Evolutionary conservation across 805 yeast species (phyloP).

Genomic region (Teunomyces gatunensis): DNA sequence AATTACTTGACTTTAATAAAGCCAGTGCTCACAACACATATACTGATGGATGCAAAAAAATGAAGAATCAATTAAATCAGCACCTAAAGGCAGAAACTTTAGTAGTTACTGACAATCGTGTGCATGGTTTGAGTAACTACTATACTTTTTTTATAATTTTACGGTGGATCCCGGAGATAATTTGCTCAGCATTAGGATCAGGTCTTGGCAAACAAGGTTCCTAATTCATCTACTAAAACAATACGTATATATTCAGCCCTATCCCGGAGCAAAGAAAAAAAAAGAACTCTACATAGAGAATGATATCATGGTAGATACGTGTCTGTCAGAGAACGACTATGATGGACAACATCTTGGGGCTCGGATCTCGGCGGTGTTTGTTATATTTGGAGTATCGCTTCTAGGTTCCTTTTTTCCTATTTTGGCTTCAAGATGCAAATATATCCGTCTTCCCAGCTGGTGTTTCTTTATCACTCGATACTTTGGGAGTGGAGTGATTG

Average conservation of each 20-base stretch:
- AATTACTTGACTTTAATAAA: too few relatives aligned
- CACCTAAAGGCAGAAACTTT: neutral
- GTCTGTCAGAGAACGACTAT: slow-evolving; percentile 14
- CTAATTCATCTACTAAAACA: neutral
- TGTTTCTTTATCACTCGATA: slow-evolving; percentile 27
- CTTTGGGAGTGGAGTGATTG: slow-evolving; percentile 35
- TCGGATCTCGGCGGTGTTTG: slow-evolving; percentile 30
- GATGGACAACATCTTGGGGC: slow-evolving; percentile 24
- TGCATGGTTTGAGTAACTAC: too few relatives aligned
- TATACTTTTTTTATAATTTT: too few relatives aligned
- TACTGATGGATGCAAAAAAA: neutral
- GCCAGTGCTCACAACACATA: neutral
- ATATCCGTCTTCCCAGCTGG: slow-evolving; percentile 22
- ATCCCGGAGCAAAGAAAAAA: too few relatives aligned
- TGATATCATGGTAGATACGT: slow-evolving; percentile 6
- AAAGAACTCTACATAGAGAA: too few relatives aligned
- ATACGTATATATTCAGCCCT: too few relatives aligned
- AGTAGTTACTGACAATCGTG: too few relatives aligned
- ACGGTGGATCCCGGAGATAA: too few relatives aligned
- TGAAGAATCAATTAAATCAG: neutral
- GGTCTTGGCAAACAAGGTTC: neutral
- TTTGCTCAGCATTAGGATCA: too few relatives aligned
- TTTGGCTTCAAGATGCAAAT: slow-evolving; percentile 18
- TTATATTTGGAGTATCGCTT: slow-evolving; percentile 26
- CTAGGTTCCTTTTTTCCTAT: slow-evolving; percentile 32